Conservation (phyloP, 331 rosid species). For the Saraca asoca region DNA sequence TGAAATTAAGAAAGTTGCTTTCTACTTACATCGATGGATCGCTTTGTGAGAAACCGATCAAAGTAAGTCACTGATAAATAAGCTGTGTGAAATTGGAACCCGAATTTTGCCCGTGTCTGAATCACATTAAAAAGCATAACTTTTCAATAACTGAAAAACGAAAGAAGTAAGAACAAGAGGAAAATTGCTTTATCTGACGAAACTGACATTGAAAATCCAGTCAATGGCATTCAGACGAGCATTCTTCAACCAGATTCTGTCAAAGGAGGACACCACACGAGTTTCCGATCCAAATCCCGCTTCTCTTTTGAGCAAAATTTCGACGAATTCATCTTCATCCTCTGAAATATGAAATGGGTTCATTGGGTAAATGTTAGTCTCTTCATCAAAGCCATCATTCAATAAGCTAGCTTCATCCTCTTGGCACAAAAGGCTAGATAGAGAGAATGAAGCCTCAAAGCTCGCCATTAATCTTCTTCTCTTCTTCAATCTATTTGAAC, state of each 20-base stretch:
- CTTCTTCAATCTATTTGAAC: constrained; percentile 29
- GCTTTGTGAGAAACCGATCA: constrained; percentile 67
- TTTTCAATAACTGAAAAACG: constrained; percentile 24
- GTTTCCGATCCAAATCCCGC: constrained; percentile 43
- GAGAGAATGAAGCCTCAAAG: constrained; percentile 48
- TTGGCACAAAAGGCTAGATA: constrained; percentile 61
- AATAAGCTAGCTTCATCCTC: constrained; percentile 45
- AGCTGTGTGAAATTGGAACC: constrained; percentile 67
- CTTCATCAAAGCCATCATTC: constrained; percentile 29
- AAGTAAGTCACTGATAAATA: constrained; percentile 71
- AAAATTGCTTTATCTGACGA: background rate
- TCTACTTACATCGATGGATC: constrained; percentile 65
- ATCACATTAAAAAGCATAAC: constrained; percentile 35
- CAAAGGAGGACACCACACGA: constrained; percentile 24
- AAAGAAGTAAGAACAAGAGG: background rate
- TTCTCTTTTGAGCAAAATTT: constrained; percentile 60
- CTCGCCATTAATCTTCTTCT: constrained; percentile 44
- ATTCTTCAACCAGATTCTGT: constrained; percentile 44
- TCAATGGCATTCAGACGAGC: constrained; percentile 65
- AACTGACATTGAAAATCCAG: constrained; percentile 85
- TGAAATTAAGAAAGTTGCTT: constrained; percentile 12
- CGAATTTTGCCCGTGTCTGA: constrained; percentile 62
- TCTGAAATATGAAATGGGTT: constrained; percentile 44
- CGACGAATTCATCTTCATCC: constrained; percentile 55
- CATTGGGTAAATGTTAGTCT: constrained; percentile 25